phyloP scores from a whole-genome alignment of 768 basidiomycete genomes.

The Mycena epipterygia region DNA sequence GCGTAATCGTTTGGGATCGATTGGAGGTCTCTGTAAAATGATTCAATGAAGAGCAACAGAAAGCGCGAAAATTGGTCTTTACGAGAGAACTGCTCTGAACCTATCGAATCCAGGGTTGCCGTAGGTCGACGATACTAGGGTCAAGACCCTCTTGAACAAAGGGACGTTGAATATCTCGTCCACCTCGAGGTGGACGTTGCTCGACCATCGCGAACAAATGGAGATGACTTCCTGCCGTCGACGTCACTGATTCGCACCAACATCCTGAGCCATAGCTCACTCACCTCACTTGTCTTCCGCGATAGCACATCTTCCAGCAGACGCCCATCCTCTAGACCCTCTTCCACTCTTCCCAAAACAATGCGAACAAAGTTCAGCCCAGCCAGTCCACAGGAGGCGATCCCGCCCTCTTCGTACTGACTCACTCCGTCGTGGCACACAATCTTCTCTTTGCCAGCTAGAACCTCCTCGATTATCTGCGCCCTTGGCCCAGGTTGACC shows the following conservation, averaged over 20 bases:
- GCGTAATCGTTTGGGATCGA: conserved; percentile 39
- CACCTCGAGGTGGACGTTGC: conserved; percentile 66
- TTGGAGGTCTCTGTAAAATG: conserved; percentile 43
- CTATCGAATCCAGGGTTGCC: conserved; percentile 51
- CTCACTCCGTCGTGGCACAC: conserved; percentile 66
- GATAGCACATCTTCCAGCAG: conserved; percentile 52
- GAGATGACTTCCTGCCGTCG: conserved; percentile 64
- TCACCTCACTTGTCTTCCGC: conserved; percentile 53
- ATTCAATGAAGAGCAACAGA: not conserved
- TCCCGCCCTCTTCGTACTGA: conserved; percentile 64
- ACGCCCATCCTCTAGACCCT: conserved; percentile 41
- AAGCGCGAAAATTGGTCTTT: not conserved
- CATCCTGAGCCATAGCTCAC: not conserved
- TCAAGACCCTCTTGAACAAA: conserved; percentile 60
- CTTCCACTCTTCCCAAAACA: conserved; percentile 54
- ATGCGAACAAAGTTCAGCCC: conserved; percentile 74
- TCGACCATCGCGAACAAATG: conserved; percentile 71
- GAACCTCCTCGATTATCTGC: conserved; percentile 30
- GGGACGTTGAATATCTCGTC: conserved; percentile 65
- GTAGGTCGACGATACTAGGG: conserved; percentile 50
- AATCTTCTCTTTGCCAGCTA: conserved; percentile 50
- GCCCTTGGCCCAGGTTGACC: not conserved
- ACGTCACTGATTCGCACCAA: not conserved
- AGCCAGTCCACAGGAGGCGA: conserved; percentile 76
- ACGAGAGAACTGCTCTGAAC: conserved; percentile 53